Evolutionary conservation across 2,329 filamentous ascomycete species (phyloP).

Genomic region (Monilinia polystroma): DNA sequence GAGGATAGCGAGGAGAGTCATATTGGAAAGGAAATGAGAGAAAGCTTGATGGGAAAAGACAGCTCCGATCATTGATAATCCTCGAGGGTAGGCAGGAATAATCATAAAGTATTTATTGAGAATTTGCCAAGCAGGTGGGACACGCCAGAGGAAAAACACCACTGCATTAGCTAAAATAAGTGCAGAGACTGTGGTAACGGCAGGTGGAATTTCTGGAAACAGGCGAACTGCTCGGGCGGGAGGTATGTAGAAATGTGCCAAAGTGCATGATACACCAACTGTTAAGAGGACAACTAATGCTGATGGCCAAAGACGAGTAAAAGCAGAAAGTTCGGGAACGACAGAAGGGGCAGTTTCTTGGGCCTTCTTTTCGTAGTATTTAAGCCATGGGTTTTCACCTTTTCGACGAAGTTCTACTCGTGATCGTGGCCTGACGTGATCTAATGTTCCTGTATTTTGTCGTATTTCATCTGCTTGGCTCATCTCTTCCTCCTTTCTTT

Average conservation of each 20-base stretch:
- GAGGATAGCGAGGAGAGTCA: slow-evolving; percentile 63
- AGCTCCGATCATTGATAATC: slow-evolving; percentile 60
- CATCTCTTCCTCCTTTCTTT: slow-evolving; percentile 41
- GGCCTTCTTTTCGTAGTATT: slow-evolving; percentile 44
- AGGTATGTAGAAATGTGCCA: slow-evolving; percentile 53
- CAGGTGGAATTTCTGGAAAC: slow-evolving; percentile 60
- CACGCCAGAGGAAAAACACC: slow-evolving; percentile 59
- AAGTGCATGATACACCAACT: slow-evolving; percentile 45
- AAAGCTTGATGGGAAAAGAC: slow-evolving; percentile 67
- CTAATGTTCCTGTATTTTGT: slow-evolving; percentile 35
- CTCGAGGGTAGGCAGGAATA: slow-evolving; percentile 62
- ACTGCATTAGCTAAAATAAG: slow-evolving; percentile 60
- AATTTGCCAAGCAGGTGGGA: slow-evolving; percentile 62
- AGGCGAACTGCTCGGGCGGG: slow-evolving; percentile 51
- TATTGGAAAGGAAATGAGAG: slow-evolving; percentile 62
- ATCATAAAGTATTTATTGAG: slow-evolving; percentile 69
- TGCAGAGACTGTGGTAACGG: slow-evolving; percentile 61
- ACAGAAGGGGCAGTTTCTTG: slow-evolving; percentile 50
- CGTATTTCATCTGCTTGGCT: slow-evolving; percentile 44
- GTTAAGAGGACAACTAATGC: slow-evolving; percentile 49
- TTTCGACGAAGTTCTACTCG: slow-evolving; percentile 35
- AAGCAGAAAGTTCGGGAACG: slow-evolving; percentile 52
- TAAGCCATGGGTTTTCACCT: slow-evolving; percentile 35
- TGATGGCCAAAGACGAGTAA: slow-evolving; percentile 57
- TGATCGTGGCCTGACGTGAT: slow-evolving; percentile 28